Percentiles rank a stretch among this genome's conserved stretches.
Evolutionary conservation across 805 yeast species (phyloP).

Genomic region (Cyberlindnera amylophila): DNA sequence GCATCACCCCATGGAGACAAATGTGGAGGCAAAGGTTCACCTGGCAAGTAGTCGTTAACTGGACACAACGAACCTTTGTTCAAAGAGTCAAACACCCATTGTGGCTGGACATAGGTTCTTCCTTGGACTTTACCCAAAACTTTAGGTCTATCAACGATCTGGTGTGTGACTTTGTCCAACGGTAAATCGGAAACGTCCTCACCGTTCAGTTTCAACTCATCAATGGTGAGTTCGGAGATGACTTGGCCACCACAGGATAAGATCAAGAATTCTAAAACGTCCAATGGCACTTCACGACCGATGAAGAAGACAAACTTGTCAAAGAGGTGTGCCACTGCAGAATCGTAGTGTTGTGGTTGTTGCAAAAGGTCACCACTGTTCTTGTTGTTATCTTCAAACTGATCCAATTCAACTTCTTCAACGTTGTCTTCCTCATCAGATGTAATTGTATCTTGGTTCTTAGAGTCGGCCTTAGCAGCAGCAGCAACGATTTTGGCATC

Average conservation of each 20-base stretch:
- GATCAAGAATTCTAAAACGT: conserved; percentile 82
- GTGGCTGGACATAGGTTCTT: conserved; percentile 93
- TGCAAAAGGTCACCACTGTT: conserved; percentile 61
- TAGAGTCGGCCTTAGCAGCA: conserved; percentile 39
- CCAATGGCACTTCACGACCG: conserved; percentile 95
- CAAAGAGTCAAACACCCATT: conserved; percentile 92
- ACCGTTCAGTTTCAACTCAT: conserved; percentile 48
- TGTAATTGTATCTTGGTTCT: conserved; percentile 34
- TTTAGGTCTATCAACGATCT: conserved; percentile 89
- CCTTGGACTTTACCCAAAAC: conserved; percentile 75
- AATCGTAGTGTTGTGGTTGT: conserved; percentile 64
- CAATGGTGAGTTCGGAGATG: conserved; percentile 83
- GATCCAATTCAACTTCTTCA: conserved; percentile 57
- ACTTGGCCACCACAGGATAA: conserved; percentile 83
- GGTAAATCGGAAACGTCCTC: conserved; percentile 44
- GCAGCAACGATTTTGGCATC: conserved; percentile 49
- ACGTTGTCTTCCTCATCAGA: conserved; percentile 38
- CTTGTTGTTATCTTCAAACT: conserved; percentile 61
- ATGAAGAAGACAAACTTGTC: conserved; percentile 75
- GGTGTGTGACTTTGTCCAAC: conserved; percentile 78
- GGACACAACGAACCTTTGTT: conserved; percentile 73
- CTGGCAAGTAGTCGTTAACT: conserved; percentile 84
- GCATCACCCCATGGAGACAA: conserved; percentile 99
- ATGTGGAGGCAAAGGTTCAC: conserved; percentile 94
- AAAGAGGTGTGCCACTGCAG: conserved; percentile 64